Conservation (phyloP, 2,329 filamentous ascomycete genomes). For the Hymenotorrendiella dingleyae region DNA sequence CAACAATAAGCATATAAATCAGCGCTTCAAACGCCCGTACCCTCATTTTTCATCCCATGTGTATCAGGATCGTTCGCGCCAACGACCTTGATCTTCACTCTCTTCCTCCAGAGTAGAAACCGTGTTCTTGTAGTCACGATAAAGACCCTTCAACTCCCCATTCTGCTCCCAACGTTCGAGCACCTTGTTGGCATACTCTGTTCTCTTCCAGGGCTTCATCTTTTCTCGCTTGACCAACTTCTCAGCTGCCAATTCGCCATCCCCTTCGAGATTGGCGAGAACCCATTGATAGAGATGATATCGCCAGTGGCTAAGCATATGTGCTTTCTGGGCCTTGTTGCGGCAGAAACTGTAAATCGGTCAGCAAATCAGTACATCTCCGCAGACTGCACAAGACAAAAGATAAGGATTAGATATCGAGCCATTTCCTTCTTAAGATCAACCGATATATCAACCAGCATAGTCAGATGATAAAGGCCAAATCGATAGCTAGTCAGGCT, state of each 20-base stretch:
- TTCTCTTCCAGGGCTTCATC: conserved; percentile 53
- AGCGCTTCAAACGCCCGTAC: too few relatives aligned
- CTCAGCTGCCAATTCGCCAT: conserved; percentile 51
- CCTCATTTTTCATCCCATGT: too few relatives aligned
- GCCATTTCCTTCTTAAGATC: too few relatives aligned
- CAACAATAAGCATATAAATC: too few relatives aligned
- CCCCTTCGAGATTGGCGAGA: conserved; percentile 50
- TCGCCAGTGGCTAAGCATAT: conserved; percentile 71
- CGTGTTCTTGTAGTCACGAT: conserved; percentile 59
- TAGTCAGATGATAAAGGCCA: too few relatives aligned
- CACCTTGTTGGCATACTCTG: conserved; percentile 56
- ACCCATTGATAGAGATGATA: conserved; percentile 69
- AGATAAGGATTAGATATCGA: too few relatives aligned
- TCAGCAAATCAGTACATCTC: background rate
- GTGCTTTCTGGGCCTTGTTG: conserved; percentile 61
- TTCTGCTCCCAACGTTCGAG: conserved; percentile 57
- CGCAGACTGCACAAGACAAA: too few relatives aligned
- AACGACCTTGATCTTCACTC: too few relatives aligned
- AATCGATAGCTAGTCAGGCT: too few relatives aligned
- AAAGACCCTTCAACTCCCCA: conserved; percentile 56
- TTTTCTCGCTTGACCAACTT: conserved; percentile 56
- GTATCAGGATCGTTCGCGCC: too few relatives aligned
- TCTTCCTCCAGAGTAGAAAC: conserved; percentile 39
- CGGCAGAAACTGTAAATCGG: conserved; percentile 42
- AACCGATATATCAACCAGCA: too few relatives aligned